A percentile compares a stretch with the other conserved stretches of the same genome.
Evolutionary conservation across 805 yeast genomes (phyloP).

Genomic region (Priceomyces haplophilus): DNA sequence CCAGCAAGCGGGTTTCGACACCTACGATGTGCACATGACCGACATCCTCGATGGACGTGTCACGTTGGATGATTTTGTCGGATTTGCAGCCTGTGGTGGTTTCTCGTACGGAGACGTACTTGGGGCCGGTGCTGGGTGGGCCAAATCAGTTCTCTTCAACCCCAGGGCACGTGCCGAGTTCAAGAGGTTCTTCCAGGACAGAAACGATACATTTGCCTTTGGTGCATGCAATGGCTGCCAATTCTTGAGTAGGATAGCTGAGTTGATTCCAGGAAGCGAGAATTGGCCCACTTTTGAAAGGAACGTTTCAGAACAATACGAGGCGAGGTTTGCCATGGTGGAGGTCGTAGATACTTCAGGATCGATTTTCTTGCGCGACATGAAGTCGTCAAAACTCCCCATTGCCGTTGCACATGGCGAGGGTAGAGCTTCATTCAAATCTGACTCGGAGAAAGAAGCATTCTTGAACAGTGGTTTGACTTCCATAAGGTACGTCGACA

Average conservation of each 20-base stretch:
- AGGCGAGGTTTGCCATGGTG: constrained; percentile 89
- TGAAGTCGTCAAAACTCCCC: constrained; percentile 93
- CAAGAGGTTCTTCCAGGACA: constrained; percentile 72
- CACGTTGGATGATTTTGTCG: constrained; percentile 75
- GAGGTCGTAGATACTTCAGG: constrained; percentile 63
- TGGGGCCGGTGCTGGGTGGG: constrained; percentile 99
- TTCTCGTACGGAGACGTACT: constrained; percentile 98
- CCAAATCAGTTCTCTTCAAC: constrained; percentile 88
- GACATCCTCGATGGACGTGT: constrained; percentile 77
- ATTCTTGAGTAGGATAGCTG: constrained; percentile 82
- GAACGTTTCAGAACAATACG: constrained; percentile 90
- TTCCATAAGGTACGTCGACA: constrained; percentile 81
- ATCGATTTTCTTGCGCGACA: constrained; percentile 74
- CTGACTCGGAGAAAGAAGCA: constrained; percentile 37
- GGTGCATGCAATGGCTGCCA: constrained; percentile 99
- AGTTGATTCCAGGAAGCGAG: constrained; percentile 87
- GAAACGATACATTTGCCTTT: constrained; percentile 90
- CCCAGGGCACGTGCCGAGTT: constrained; percentile 75
- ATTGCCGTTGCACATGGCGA: constrained; percentile 99
- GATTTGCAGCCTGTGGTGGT: constrained; percentile 98
- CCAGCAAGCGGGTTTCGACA: constrained; percentile 89
- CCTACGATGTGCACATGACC: constrained; percentile 96
- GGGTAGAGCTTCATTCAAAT: constrained; percentile 78
- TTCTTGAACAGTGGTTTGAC: constrained; percentile 55
- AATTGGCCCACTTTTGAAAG: constrained; percentile 95